A percentile compares a stretch with the other conserved stretches of the same genome.
phyloP scores from a whole-genome alignment of 2,329 filamentous ascomycete genomes.

The Colletotrichum eremochloae region DNA sequence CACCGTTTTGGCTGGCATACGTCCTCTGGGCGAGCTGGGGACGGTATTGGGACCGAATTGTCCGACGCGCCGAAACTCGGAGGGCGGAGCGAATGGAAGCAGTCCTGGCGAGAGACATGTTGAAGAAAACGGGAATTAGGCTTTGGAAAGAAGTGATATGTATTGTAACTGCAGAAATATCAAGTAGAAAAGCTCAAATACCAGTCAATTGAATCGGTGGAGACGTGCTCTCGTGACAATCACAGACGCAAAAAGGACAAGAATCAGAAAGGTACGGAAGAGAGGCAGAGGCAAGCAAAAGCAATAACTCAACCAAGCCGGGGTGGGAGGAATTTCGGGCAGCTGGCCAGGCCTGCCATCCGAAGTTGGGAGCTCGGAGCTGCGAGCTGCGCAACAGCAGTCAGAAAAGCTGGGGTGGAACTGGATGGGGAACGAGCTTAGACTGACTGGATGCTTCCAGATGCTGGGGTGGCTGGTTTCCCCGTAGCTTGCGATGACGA shows the following conservation, averaged over 20 bases:
- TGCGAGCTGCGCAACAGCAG: conserved; percentile 32
- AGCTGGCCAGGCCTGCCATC: conserved; percentile 33
- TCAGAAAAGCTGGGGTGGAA: conserved; percentile 14
- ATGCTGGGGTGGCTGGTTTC: conserved; percentile 29
- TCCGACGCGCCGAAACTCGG: conserved; percentile 39
- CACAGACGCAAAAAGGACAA: neutral
- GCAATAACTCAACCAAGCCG: conserved; percentile 18
- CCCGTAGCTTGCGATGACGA: conserved; percentile 37
- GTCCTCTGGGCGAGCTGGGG: conserved; percentile 34
- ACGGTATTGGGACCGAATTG: conserved; percentile 36
- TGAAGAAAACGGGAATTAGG: neutral
- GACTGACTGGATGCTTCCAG: conserved; percentile 30
- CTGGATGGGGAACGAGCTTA: conserved; percentile 30
- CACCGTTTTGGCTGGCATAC: conserved; percentile 41
- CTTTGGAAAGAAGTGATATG: neutral
- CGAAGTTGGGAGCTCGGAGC: conserved; percentile 42
- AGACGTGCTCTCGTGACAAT: conserved; percentile 14
- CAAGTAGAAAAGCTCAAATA: neutral
- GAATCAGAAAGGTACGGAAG: conserved; percentile 13
- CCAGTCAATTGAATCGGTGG: conserved; percentile 21
- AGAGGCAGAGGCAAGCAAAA: conserved; percentile 8
- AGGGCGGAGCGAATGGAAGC: conserved; percentile 36
- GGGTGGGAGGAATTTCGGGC: conserved; percentile 4
- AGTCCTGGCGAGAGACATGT: conserved; percentile 37
- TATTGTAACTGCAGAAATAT: neutral